Evolutionary conservation across 257 asterid species (phyloP), one percentile per base, ranked within the genome.

Genomic region (Lavandula angustifolia): DNA sequence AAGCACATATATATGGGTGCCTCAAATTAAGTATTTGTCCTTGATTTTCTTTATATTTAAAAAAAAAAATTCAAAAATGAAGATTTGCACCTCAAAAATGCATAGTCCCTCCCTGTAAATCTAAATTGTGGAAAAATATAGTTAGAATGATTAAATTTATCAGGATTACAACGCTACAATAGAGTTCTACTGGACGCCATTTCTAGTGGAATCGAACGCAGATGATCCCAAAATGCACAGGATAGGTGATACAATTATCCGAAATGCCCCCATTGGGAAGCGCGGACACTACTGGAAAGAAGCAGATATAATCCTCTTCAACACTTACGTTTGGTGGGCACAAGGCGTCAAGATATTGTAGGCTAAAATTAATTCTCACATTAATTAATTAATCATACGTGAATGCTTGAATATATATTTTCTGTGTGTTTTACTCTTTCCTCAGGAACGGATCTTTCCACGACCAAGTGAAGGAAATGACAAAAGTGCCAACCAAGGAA

Each of bases 121-220:
- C n/a, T n/a, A n/a, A n/a, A n/a, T n/a, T n/a, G n/a, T n/a, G n/a
- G n/a, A n/a, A n/a, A n/a, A n/a, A n/a, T n/a, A n/a, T n/a, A n/a
- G n/a, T n/a, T n/a, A n/a, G n/a, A n/a, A n/a, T n/a, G n/a, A n/a
- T n/a, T n/a, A n/a, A n/a, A n/a, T n/a, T n/a, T n/a, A 53, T n/a
- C 71, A 92, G 98, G 87, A 81, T 7, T 92, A 92, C 43, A 79
- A 87, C 63, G 95, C 94, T 0, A 84, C 82, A 1, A 73, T 92
- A 9, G 97, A 84, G 74, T 92, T 76, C 73, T 85, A 92, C 11
- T 92, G 98, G 98, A 92, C 91, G 1, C 98, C 97, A 8, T 84
- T 87, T 67, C 79, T 92, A 3, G 74, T 92, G 3, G 96, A 89
- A 69, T 92, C 98, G 9, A 92, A 92, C 65, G 65, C 97, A 0